Percentiles rank a stretch among this genome's conserved stretches.
phyloP scores from a whole-genome alignment of 495 filamentous ascomycete genomes.

The Penicillium steckii region DNA sequence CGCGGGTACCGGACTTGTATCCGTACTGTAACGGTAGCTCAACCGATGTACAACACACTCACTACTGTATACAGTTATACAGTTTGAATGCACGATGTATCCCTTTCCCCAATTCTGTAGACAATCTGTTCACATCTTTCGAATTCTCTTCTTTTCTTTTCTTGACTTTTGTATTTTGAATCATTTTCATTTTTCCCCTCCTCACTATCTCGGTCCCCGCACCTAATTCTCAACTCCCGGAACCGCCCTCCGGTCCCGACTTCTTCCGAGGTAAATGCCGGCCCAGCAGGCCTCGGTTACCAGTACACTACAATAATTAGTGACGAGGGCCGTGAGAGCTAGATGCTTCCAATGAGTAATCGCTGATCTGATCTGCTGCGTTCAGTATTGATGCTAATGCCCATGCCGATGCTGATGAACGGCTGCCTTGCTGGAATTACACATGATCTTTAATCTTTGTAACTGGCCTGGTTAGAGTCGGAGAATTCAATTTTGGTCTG shows the following conservation, averaged over 20 bases:
- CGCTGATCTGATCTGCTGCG: too few relatives aligned
- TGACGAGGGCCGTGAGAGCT: neutral
- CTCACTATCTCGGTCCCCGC: neutral
- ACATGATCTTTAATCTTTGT: slow-evolving; percentile 19
- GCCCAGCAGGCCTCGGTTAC: slow-evolving; percentile 19
- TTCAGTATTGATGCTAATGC: too few relatives aligned
- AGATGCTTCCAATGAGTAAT: slow-evolving; percentile 1
- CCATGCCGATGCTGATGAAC: neutral
- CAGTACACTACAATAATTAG: too few relatives aligned
- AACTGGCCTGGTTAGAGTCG: slow-evolving; percentile 20
- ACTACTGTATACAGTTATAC: too few relatives aligned
- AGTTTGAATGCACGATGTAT: too few relatives aligned
- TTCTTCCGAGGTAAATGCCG: slow-evolving; percentile 20
- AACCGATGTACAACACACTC: too few relatives aligned
- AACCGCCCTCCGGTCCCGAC: slow-evolving; percentile 13
- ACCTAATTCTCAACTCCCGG: slow-evolving; percentile 3
- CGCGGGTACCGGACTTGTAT: neutral
- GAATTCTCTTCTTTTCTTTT: too few relatives aligned
- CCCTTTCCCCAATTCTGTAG: too few relatives aligned
- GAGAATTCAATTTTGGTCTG: slow-evolving; percentile 21
- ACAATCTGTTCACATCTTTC: too few relatives aligned
- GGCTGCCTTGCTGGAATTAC: slow-evolving; percentile 6
- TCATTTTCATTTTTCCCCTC: neutral
- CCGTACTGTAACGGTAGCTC: neutral
- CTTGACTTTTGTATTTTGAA: neutral